phyloP scores from a whole-genome alignment of 805 yeast species.

The Ogataea polymorpha region DNA sequence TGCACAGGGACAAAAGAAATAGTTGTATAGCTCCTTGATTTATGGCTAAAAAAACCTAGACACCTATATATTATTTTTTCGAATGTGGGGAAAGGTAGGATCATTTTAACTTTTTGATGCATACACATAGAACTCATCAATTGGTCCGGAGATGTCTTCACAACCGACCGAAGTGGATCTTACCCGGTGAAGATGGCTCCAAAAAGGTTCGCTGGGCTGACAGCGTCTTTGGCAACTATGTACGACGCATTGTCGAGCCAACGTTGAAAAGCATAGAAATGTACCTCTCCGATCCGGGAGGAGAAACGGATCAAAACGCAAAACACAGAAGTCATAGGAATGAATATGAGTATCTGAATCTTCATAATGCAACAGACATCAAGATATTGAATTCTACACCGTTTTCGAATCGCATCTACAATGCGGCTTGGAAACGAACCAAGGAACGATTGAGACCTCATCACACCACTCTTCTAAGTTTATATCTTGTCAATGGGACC shows the following conservation, averaged over 20 bases:
- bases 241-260: too few relatives aligned
- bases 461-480: background rate
- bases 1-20: conserved; percentile 82
- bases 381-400: background rate
- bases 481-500: background rate
- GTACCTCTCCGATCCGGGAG: too few relatives aligned
- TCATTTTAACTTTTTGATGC: too few relatives aligned
- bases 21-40: conserved; percentile 7
- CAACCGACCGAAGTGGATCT: too few relatives aligned
- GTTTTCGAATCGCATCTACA: too few relatives aligned
- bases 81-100: background rate
- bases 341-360: background rate
- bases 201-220: too few relatives aligned
- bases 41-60: background rate
- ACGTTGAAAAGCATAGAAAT: background rate
- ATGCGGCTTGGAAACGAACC: background rate
- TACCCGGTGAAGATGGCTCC: too few relatives aligned
- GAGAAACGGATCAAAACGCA: background rate
- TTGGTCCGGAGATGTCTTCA: too few relatives aligned
- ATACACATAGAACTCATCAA: too few relatives aligned
- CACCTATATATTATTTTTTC: background rate
- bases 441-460: background rate
- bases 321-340: background rate
- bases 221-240: too few relatives aligned
- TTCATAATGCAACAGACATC: background rate